Conservation (phyloP, 2,329 filamentous ascomycete species). For the Nigrospora oryzae region DNA sequence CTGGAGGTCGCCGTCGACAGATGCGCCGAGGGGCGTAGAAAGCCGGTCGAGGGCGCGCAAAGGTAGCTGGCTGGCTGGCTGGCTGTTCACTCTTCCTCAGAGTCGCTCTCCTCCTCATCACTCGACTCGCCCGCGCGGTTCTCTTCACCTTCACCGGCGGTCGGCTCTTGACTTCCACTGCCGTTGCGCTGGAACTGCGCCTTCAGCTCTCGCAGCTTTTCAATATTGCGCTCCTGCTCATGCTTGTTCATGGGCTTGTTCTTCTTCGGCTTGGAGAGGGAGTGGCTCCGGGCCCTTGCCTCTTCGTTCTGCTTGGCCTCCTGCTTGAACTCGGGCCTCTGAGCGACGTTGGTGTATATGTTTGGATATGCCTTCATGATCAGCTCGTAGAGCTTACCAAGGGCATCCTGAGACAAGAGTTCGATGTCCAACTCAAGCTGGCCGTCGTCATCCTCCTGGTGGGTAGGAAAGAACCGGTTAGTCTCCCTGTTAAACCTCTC, state of each 20-base stretch:
- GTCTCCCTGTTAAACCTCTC: neutral
- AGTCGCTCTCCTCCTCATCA: conserved; percentile 43
- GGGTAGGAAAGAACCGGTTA: neutral
- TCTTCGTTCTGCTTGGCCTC: conserved; percentile 7
- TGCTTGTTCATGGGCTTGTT: conserved; percentile 70
- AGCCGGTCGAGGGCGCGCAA: neutral
- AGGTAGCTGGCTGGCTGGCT: neutral
- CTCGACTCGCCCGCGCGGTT: conserved; percentile 33
- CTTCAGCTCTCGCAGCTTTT: conserved; percentile 52
- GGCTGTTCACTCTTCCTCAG: conserved; percentile 33
- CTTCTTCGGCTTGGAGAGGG: conserved; percentile 53
- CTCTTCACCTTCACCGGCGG: conserved; percentile 24
- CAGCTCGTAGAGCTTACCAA: conserved; percentile 39
- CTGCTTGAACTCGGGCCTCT: conserved; percentile 19
- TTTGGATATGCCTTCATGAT: conserved; percentile 29
- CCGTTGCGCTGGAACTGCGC: conserved; percentile 36
- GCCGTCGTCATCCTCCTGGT: conserved; percentile 48
- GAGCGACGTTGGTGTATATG: conserved; percentile 22
- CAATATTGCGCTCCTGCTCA: conserved; percentile 62
- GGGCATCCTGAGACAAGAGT: conserved; percentile 44
- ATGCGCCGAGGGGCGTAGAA: neutral
- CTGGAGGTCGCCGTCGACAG: neutral
- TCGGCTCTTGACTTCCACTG: conserved; percentile 37
- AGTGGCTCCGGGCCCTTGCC: conserved; percentile 13
- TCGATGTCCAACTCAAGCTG: conserved; percentile 55